Conservation (phyloP, 2,329 filamentous ascomycete genomes). For the Phyllosticta paracitricarpa region DNA sequence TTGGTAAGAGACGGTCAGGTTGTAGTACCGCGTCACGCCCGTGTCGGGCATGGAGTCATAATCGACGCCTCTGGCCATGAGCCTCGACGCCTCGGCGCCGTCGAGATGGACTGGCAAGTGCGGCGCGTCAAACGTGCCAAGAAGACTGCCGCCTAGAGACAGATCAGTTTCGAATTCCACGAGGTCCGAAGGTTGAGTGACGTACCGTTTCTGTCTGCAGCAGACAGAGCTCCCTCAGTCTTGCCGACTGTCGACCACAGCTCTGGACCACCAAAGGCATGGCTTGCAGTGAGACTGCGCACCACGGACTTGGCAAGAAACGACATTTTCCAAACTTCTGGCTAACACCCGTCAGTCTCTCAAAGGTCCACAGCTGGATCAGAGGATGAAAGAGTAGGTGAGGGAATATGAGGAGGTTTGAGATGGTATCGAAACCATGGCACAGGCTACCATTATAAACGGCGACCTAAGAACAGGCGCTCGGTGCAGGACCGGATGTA, state of each 20-base stretch:
- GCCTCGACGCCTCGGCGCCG: not conserved
- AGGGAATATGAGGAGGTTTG: not conserved
- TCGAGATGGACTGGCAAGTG: not conserved
- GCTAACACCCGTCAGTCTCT: not conserved
- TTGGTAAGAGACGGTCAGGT: conserved; percentile 11
- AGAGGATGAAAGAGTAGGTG: not conserved
- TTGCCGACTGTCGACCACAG: conserved; percentile 1
- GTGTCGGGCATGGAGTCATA: conserved; percentile 20
- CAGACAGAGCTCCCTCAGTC: not conserved
- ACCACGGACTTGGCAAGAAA: conserved; percentile 7
- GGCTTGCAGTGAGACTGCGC: not conserved
- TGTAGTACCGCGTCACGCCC: conserved; percentile 19
- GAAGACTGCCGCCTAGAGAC: not conserved
- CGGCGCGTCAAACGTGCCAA: conserved; percentile 3
- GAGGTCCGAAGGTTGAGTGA: not conserved
- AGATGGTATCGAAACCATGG: not conserved
- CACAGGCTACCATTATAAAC: not conserved
- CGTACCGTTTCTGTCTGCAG: conserved; percentile 3
- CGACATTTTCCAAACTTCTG: conserved; percentile 2
- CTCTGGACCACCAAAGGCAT: conserved; percentile 2
- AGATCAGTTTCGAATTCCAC: not conserved
- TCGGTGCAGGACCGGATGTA: not conserved
- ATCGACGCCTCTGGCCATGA: not conserved
- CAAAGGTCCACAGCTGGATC: not conserved
- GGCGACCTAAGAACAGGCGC: not conserved